These are phyloP conservation scores for Syzygium oleosum DNA, from an alignment of 345 rosid species.

Conservation along the genomic window DNA sequence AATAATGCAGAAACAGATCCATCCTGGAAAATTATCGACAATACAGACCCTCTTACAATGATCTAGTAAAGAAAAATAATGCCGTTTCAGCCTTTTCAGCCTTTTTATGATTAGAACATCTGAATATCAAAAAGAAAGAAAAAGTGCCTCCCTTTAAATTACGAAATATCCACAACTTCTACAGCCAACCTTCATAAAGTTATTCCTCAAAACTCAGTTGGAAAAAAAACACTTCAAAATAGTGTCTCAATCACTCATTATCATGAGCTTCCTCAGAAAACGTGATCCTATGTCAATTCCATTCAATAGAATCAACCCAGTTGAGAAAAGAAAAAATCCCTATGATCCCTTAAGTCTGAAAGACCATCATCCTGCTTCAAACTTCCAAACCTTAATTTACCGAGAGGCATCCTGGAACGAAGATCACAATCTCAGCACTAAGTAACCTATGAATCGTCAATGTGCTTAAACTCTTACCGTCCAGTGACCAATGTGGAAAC, in stretches of 20 bases:
- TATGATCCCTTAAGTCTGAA: background rate
- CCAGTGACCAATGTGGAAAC: background rate
- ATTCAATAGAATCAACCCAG: too few species aligned
- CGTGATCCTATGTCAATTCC: too few species aligned
- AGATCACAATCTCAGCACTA: too few species aligned
- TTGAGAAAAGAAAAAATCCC: background rate
- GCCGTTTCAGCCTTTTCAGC: background rate
- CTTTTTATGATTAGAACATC: too few species aligned
- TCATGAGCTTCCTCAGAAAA: too few species aligned
- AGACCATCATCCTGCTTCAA: background rate
- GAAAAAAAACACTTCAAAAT: too few species aligned
- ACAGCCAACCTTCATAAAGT: too few species aligned
- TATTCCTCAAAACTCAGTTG: too few species aligned
- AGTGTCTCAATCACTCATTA: too few species aligned
- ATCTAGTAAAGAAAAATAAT: background rate
- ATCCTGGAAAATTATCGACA: background rate
- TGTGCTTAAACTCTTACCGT: background rate
- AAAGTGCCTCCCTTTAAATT: too few species aligned
- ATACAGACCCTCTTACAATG: background rate
- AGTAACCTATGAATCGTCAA: background rate
- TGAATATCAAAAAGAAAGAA: too few species aligned
- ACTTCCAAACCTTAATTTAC: background rate
- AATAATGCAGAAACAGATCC: background rate
- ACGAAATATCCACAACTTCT: too few species aligned
- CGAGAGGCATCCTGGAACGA: background rate